phyloP scores from a whole-genome alignment of 2,329 filamentous ascomycete species.

The Sarocladiaceae sp. region DNA sequence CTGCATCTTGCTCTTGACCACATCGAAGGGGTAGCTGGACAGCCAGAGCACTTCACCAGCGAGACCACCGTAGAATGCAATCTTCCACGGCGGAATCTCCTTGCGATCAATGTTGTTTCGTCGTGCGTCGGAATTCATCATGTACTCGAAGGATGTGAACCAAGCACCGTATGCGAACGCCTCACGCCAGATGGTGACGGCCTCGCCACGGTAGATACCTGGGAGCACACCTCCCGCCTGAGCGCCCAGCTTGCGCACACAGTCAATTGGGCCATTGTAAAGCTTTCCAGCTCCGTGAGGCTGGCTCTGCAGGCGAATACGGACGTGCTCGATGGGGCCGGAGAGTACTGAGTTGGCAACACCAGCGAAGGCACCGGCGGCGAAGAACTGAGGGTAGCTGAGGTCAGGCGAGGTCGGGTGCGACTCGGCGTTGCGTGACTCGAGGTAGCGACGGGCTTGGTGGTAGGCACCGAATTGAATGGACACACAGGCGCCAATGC shows the following conservation, averaged over 20 bases:
- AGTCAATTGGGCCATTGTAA: conserved; percentile 84
- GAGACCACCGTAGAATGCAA: conserved; percentile 87
- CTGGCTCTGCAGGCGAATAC: conserved; percentile 93
- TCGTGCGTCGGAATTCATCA: conserved; percentile 86
- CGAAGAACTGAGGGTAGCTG: conserved; percentile 82
- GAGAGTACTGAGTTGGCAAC: conserved; percentile 86
- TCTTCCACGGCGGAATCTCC: conserved; percentile 77
- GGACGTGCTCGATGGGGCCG: conserved; percentile 91
- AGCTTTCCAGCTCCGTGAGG: conserved; percentile 77
- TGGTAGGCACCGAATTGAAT: conserved; percentile 98
- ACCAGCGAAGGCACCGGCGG: conserved; percentile 86
- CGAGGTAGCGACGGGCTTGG: conserved; percentile 80
- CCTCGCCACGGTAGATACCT: conserved; percentile 82
- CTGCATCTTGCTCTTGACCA: conserved; percentile 99
- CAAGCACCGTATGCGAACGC: conserved; percentile 92
- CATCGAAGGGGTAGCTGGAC: conserved; percentile 90
- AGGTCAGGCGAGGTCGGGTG: conserved; percentile 49
- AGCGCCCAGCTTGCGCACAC: conserved; percentile 75
- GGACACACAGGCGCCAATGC: conserved; percentile 96
- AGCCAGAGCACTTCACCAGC: conserved; percentile 95
- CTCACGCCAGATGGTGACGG: conserved; percentile 83
- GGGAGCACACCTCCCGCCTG: conserved; percentile 55
- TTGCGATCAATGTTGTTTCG: conserved; percentile 72
- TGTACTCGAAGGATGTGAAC: conserved; percentile 92
- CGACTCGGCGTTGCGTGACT: conserved; percentile 63